Base-by-base conservation (phyloP, 805 yeast species). In the Kregervanrija delftensis region DNA sequence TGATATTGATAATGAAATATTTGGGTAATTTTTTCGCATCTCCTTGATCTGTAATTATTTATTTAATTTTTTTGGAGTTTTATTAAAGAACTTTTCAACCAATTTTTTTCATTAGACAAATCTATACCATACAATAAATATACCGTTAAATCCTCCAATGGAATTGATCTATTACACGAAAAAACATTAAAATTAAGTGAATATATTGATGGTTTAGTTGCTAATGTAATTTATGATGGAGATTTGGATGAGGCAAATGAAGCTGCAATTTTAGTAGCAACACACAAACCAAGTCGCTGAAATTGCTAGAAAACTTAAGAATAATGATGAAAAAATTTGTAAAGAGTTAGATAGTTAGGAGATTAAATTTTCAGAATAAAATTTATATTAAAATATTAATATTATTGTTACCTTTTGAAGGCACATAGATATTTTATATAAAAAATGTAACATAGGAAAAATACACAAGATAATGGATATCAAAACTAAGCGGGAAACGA, bases 261-360 rank as follows among this genome's bases (percentile, higher is more conserved):
- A 8, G 52, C 47, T 1, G 38, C 49, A 8, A 34, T 37, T 5
- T 34, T 46, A 16, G 42, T 64, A 33, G 43, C 12, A 56, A 39
- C 61, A 57, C 3, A 44, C 59, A 22, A 38, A 54, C 4, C 52
- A 54, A 9, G 51, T 69, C 39, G 63, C 73, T 1, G 60, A 57
- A 8, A 56, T 67, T 1, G 72, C 81, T 12, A 70, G 67, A 41
- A 60, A 55, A 10, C 63, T 79, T 34, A 82, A 81, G 51, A 68
- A 66, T 44, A 58, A 60, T 8, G 76, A 76, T 47, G 73, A 71
- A 11, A 73, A 72, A 50, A 81, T 76, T 57, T 61, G 69, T n/a
- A 73, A 72, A 56, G 80, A 85, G 84, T 62, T 78, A 41, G 64
- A 62, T 31, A 66, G 81, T 3, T 78, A 85, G 83, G 63, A 61